These are phyloP conservation scores for Pseudogymnoascus verrucosus DNA, from an alignment of 2,329 filamentous ascomycete genomes.

Conservation along the genomic window DNA sequence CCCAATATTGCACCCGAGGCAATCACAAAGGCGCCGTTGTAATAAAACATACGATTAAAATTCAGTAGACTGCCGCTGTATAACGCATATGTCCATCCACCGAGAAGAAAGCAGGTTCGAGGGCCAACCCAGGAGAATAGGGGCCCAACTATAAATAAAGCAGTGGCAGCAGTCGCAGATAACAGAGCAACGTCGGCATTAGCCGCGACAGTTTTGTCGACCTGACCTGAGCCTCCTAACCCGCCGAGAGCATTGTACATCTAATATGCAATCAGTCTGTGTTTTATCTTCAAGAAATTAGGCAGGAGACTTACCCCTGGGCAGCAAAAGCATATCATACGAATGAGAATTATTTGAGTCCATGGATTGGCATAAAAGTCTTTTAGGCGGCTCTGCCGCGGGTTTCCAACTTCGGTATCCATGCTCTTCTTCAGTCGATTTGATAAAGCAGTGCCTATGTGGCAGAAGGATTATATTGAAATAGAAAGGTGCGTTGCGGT, in stretches of 20 bases:
- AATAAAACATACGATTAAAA: conserved; percentile 31
- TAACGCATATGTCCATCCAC: conserved; percentile 39
- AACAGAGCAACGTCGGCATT: conserved; percentile 39
- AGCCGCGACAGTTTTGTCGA: conserved; percentile 37
- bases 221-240: conserved; percentile 38
- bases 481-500: neutral
- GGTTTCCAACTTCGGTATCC: neutral
- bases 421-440: neutral
- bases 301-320: conserved; percentile 36
- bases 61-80: conserved; percentile 37
- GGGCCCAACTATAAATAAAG: conserved; percentile 37
- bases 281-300: neutral
- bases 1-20: conserved; percentile 38
- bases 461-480: neutral
- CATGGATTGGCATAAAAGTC: conserved; percentile 36
- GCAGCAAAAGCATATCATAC: conserved; percentile 41
- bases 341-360: conserved; percentile 41
- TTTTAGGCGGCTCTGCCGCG: conserved; percentile 1
- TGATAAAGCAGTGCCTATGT: neutral
- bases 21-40: conserved; percentile 37
- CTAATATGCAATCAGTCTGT: conserved; percentile 19
- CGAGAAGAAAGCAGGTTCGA: conserved; percentile 35
- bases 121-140: conserved; percentile 37
- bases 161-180: conserved; percentile 35
- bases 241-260: conserved; percentile 42